Evolutionary conservation across 176 grass and related monocot species (phyloP).

Genomic region (maize (Zea mays)): Zm-B73-REFERENCE-NAM-5.0 NC_050104.1:75666001-75666500

Average conservation of each 20-base stretch:
- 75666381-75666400: neutral
- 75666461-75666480: neutral
- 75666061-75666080: neutral
- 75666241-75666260: slow-evolving; percentile 46
- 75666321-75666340: slow-evolving; percentile 44
- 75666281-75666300: slow-evolving; percentile 49
- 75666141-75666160: neutral
- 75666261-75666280: slow-evolving; percentile 24
- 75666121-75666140: neutral
- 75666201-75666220: slow-evolving; percentile 35
- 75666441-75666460: neutral
- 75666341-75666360: slow-evolving; percentile 34
- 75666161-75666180: neutral
- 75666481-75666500: neutral
- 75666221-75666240: slow-evolving; percentile 56
- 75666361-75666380: neutral
- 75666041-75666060: neutral
- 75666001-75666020: neutral
- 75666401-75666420: neutral
- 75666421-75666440: neutral
- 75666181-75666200: slow-evolving; percentile 21
- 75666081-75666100: neutral
- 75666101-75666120: neutral
- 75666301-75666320: slow-evolving; percentile 46
- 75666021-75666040: neutral